phyloP scores from a whole-genome alignment of 176 grass and related monocot species.

The Zizania latifolia region DNA sequence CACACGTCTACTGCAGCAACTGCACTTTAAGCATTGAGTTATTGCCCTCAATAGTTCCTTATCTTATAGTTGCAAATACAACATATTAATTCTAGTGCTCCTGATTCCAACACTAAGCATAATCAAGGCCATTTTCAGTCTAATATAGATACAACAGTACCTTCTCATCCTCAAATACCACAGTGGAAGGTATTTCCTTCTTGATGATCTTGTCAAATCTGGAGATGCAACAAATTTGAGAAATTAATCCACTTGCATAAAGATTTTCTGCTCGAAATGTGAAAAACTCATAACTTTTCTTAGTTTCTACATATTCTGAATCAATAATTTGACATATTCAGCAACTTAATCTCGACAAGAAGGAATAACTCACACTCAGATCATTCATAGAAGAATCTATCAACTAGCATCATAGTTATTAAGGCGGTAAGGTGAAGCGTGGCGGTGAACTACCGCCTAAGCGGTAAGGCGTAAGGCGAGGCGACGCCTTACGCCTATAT shows the following conservation, averaged over 20 bases:
- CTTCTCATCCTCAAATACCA: constrained; percentile 89
- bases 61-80: not conserved
- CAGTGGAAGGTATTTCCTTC: constrained; percentile 81
- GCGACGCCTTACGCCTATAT: too few species aligned
- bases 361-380: not conserved
- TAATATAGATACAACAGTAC: constrained; percentile 34
- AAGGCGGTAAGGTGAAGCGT: too few species aligned
- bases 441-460: too few species aligned
- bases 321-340: constrained; percentile 11
- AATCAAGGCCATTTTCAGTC: not conserved
- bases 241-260: constrained; percentile 17
- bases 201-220: constrained; percentile 98
- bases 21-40: not conserved
- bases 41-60: too few species aligned
- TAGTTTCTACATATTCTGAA: not conserved
- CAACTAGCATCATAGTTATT: too few species aligned
- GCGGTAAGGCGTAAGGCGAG: too few species aligned
- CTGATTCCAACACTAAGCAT: not conserved
- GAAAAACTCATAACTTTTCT: too few species aligned
- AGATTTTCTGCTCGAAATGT: not conserved
- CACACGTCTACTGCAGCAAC: not conserved
- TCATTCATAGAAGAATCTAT: too few species aligned
- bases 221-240: constrained; percentile 39
- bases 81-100: not conserved
- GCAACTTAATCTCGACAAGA: not conserved